phyloP scores from a whole-genome alignment of 2,329 filamentous ascomycete genomes.

The Ophiostoma piceae region DNA sequence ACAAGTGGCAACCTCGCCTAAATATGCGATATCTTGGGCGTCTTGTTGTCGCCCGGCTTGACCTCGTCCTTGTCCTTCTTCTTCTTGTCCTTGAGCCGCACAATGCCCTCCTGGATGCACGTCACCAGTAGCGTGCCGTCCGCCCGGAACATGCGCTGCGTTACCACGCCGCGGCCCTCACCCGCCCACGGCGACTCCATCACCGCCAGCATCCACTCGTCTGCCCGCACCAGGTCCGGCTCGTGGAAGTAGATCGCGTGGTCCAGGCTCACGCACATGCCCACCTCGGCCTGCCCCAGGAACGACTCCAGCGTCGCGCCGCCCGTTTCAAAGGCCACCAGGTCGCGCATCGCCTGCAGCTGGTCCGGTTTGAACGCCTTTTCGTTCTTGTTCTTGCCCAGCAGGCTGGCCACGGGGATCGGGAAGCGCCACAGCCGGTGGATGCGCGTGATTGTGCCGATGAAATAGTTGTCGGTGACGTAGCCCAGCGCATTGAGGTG shows the following conservation, averaged over 20 bases:
- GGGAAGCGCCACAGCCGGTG: conserved; percentile 74
- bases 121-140: conserved; percentile 71
- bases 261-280: conserved; percentile 82
- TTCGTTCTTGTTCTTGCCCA: conserved; percentile 41
- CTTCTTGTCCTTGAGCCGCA: conserved; percentile 27
- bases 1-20: neutral
- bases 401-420: conserved; percentile 43
- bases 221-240: conserved; percentile 52
- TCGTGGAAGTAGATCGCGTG: conserved; percentile 68
- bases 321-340: conserved; percentile 41
- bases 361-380: conserved; percentile 45
- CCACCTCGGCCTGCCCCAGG: conserved; percentile 53
- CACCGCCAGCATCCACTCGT: conserved; percentile 75
- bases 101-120: conserved; percentile 67
- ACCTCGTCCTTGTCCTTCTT: neutral
- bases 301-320: conserved; percentile 40
- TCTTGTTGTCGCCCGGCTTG: neutral
- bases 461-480: conserved; percentile 88
- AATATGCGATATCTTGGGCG: neutral
- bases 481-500: conserved; percentile 88
- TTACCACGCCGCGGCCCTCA: conserved; percentile 70
- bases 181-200: conserved; percentile 77
- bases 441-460: conserved; percentile 77
- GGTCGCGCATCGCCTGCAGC: conserved; percentile 34
- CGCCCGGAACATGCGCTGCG: conserved; percentile 65